Conservation (phyloP, 2,329 filamentous ascomycete genomes). For the Lachnellula subtilissima region DNA sequence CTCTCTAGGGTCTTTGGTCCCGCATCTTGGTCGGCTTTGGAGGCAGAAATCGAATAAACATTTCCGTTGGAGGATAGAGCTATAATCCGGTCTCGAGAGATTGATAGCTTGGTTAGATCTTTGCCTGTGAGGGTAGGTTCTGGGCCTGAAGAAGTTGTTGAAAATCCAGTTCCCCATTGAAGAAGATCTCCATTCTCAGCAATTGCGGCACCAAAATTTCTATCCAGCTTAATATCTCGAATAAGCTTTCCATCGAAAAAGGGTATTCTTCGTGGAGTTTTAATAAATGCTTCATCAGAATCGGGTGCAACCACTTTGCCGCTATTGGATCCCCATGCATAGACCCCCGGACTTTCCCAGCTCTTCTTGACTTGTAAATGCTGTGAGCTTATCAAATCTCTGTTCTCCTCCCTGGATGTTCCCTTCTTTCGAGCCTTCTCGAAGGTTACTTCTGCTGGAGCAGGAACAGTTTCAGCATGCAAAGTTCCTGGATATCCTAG, state of each 20-base stretch:
- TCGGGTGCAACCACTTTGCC: conserved; percentile 82
- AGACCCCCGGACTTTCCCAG: conserved; percentile 79
- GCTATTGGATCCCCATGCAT: conserved; percentile 86
- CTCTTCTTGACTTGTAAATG: conserved; percentile 84
- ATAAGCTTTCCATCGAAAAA: conserved; percentile 83
- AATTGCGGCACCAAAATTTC: conserved; percentile 78
- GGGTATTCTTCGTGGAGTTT: conserved; percentile 69
- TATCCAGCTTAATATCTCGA: conserved; percentile 80
- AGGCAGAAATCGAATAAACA: conserved; percentile 80
- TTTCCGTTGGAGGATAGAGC: conserved; percentile 68
- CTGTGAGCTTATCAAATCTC: conserved; percentile 75
- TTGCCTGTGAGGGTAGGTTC: conserved; percentile 73
- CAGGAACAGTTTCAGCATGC: conserved; percentile 27
- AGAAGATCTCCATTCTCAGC: conserved; percentile 82
- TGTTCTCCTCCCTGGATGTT: conserved; percentile 63
- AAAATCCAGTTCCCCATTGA: conserved; percentile 84
- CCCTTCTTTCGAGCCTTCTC: conserved; percentile 59
- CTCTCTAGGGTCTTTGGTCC: conserved; percentile 61
- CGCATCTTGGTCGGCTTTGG: conserved; percentile 62
- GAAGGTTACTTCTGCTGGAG: conserved; percentile 54
- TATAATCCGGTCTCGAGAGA: conserved; percentile 80
- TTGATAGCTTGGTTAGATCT: conserved; percentile 67
- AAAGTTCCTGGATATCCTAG: conserved; percentile 21
- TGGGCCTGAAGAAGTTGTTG: conserved; percentile 58
- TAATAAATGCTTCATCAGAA: conserved; percentile 71